Evolutionary conservation across 164 flowering plant species (phyloP), one percentile per base, ranked within the genome.

Genomic region (Brasenia schreberi): DNA sequence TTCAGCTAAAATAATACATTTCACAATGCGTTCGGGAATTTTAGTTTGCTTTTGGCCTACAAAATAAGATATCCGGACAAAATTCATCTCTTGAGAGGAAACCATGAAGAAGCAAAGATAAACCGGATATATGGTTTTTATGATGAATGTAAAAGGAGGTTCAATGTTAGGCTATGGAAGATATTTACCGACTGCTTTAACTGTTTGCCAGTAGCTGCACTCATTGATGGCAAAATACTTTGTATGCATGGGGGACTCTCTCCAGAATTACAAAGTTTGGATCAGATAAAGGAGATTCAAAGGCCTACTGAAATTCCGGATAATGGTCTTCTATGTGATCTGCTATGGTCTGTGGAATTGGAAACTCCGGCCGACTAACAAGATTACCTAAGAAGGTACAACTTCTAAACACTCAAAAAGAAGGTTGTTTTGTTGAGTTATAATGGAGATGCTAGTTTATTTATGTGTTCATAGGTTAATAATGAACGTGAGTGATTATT

Each of bases 171-270:
- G 2, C 81, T 82, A 5, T 82, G 86, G 86, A 82, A 83, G 77
- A 79, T 79, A 43, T 83, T 83, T 67, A 81, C 82, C 0, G 86
- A 82, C 64, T 82, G 86, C 73, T 82, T 82, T 61, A 80, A 82
- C 70, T 82, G 84, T 49, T 70, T 81, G 77, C 85, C 85, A 6
- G 80, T 82, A 23, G 78, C 83, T 73, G 85, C 85, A 23, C 72
- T 80, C 11, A 75, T 82, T 6, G 85, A 80, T 44, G 74, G 70
- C 7, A 82, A 80, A 65, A 82, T 82, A 42, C 61, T 81, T 53
- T 81, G 82, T 62, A 81, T 83, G 84, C 86, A 83, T 72, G 86
- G 86, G 19, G 86, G 86, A 0, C 73, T 83, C 5, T 83, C 84
- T 6, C 86, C 86, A 19, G 86, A 83, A 17, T 58, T 82, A 42